These are phyloP conservation scores for Violaceomyces palustris DNA, from an alignment of 1,284 basidiomycete species.

Conservation along the genomic window DNA sequence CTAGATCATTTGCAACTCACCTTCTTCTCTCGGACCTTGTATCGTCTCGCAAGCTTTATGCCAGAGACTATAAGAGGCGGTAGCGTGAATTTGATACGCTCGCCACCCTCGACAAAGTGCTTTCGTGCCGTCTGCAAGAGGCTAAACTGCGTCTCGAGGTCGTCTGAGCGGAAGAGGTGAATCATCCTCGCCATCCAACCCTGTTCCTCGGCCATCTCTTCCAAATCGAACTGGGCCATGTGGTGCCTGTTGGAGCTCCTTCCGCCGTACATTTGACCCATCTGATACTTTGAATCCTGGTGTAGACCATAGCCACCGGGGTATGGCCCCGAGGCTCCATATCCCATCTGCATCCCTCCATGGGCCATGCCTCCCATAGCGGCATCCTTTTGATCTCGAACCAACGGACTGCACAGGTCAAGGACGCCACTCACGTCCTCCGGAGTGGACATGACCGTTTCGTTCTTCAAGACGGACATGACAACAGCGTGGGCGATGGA, in stretches of 20 bases:
- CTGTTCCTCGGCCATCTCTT: conserved; percentile 50
- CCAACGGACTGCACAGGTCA: conserved; percentile 42
- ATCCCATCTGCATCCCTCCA: conserved; percentile 16
- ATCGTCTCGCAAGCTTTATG: conserved; percentile 47
- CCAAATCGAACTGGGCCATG: conserved; percentile 38
- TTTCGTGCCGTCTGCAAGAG: conserved; percentile 45
- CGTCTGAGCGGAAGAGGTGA: conserved; percentile 47
- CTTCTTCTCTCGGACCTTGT: conserved; percentile 35
- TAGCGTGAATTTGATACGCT: conserved; percentile 46
- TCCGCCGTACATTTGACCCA: conserved; percentile 22
- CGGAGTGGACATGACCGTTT: conserved; percentile 46
- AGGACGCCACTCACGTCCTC: conserved; percentile 50
- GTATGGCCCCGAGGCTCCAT: conserved; percentile 12
- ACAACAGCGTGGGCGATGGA: conserved; percentile 49
- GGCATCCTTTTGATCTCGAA: conserved; percentile 43
- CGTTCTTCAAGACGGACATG: conserved; percentile 44
- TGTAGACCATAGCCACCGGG: conserved; percentile 21
- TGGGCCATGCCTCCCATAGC: conserved; percentile 20
- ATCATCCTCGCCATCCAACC: conserved; percentile 49
- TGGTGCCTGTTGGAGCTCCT: conserved; percentile 25
- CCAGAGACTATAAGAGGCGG: conserved; percentile 46
- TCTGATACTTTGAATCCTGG: no score
- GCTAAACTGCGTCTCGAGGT: conserved; percentile 47
- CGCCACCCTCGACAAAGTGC: conserved; percentile 47
- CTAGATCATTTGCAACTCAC: background rate